These are phyloP conservation scores for Candida mattraensis DNA, from an alignment of 805 yeast species.

Conservation along the genomic window DNA sequence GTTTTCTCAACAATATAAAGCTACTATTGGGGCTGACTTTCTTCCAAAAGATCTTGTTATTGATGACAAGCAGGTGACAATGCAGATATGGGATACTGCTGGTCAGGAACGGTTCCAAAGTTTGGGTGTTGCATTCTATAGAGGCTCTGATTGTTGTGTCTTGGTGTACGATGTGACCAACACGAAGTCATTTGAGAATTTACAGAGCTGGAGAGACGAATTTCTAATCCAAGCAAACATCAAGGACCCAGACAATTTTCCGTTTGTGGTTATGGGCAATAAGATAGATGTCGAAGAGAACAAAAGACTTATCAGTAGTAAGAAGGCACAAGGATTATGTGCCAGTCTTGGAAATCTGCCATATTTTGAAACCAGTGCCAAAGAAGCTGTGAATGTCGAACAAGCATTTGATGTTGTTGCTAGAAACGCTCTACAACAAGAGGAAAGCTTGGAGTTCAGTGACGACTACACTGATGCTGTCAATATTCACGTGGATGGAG, in stretches of 20 bases:
- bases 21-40: constrained; percentile 97
- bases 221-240: constrained; percentile 92
- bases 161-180: constrained; percentile 95
- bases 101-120: constrained; percentile 98
- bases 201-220: constrained; percentile 93
- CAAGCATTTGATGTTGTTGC: constrained; percentile 96
- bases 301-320: constrained; percentile 67
- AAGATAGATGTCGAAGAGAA: constrained; percentile 93
- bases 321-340: constrained; percentile 47
- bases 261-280: constrained; percentile 92
- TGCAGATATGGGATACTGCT: constrained; percentile 98
- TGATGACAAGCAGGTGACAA: constrained; percentile 78
- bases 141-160: constrained; percentile 98
- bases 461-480: constrained; percentile 97
- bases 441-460: constrained; percentile 83
- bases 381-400: constrained; percentile 93
- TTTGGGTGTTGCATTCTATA: constrained; percentile 92
- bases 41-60: constrained; percentile 85
- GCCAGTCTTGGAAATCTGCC: constrained; percentile 68
- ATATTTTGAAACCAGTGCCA: constrained; percentile 95
- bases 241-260: constrained; percentile 90
- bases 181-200: constrained; percentile 85
- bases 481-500: constrained; percentile 88
- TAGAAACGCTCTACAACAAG: constrained; percentile 93
- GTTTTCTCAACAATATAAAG: constrained; percentile 93